Evolutionary conservation across 495 filamentous ascomycete genomes (phyloP).

Genomic region (Tuber borchii): DNA sequence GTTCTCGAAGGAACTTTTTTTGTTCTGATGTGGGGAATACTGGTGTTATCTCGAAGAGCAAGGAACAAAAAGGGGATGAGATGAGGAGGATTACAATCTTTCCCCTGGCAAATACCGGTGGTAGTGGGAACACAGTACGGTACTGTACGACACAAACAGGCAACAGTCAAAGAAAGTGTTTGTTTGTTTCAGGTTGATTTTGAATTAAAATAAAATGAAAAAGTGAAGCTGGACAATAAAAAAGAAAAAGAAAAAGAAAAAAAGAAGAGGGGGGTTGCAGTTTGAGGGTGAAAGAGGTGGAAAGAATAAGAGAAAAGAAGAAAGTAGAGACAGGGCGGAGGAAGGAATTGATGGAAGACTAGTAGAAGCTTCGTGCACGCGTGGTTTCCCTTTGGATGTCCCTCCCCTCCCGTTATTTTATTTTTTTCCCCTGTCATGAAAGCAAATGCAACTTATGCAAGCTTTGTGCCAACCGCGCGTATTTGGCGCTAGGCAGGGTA

Average conservation of each 20-base stretch:
- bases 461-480: not conserved
- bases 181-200: constrained; percentile 4
- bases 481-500: not conserved
- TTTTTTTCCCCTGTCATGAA: not conserved
- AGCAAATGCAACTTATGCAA: not conserved
- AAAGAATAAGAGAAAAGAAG: not conserved
- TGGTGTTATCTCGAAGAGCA: not conserved
- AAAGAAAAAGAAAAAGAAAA: not conserved
- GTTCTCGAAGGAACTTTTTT: not conserved
- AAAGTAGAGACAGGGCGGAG: not conserved
- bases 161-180: not conserved
- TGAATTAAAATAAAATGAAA: not conserved
- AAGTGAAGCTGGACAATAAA: not conserved
- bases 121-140: not conserved
- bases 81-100: not conserved
- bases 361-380: not conserved
- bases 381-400: not conserved
- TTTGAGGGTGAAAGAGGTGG: not conserved
- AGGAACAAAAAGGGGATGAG: not conserved
- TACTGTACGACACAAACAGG: constrained; percentile 1
- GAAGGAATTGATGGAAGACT: not conserved
- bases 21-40: not conserved
- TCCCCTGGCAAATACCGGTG: not conserved
- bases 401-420: not conserved
- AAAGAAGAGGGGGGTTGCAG: not conserved